Conservation (phyloP, 1,139 yeast species). For the Kurtzmaniella quercitrusa region DNA sequence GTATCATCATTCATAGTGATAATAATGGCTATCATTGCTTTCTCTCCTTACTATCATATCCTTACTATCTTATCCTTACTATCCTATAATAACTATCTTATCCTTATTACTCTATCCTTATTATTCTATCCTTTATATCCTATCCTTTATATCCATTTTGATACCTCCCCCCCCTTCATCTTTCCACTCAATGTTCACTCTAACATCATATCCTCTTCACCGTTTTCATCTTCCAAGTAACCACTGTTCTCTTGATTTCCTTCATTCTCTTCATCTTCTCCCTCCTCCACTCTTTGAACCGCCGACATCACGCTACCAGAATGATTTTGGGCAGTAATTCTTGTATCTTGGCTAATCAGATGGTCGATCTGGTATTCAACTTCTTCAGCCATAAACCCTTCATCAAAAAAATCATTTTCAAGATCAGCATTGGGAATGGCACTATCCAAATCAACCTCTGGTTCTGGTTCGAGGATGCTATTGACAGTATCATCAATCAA, state of each 20-base stretch:
- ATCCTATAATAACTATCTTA: too few species aligned
- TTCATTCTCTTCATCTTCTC: constrained; percentile 5
- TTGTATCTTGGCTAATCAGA: constrained; percentile 23
- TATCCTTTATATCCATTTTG: too few species aligned
- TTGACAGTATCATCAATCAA: constrained; percentile 7
- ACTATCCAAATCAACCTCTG: constrained; percentile 43
- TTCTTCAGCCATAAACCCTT: constrained; percentile 53
- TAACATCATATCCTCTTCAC: constrained; percentile 7
- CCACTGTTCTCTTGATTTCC: constrained; percentile 8
- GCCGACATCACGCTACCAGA: constrained; percentile 18
- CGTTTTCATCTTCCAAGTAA: constrained; percentile 11
- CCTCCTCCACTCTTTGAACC: constrained; percentile 6
- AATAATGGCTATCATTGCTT: too few species aligned
- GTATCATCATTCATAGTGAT: too few species aligned
- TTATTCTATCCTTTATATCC: too few species aligned
- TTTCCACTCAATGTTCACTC: background rate
- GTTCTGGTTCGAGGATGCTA: constrained; percentile 9
- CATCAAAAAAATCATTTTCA: constrained; percentile 23
- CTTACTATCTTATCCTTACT: too few species aligned
- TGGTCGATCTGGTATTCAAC: constrained; percentile 58
- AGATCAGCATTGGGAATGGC: constrained; percentile 42
- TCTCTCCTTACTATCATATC: too few species aligned
- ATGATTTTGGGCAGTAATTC: constrained; percentile 6
- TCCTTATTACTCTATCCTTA: too few species aligned
- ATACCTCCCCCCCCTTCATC: too few species aligned